A percentile compares a stretch with the other conserved stretches of the same genome.
These are phyloP conservation scores for Primulina eburnea DNA, from an alignment of 257 asterid species.

Conservation along the genomic window DNA sequence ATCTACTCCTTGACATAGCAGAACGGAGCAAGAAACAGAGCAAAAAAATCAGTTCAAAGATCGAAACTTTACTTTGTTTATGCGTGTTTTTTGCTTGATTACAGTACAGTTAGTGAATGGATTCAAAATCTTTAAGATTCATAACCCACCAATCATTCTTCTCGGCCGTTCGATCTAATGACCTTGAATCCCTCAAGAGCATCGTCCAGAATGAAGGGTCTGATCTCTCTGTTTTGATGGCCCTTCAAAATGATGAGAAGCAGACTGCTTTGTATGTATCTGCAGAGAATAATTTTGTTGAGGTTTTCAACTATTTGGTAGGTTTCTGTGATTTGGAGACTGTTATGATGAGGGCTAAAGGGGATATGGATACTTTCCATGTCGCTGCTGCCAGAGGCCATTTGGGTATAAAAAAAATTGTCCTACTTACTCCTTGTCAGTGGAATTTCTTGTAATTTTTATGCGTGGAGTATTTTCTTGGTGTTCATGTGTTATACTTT, in stretches of 20 bases:
- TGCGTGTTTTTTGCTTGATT: conserved; percentile 18
- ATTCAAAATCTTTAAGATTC: conserved; percentile 70
- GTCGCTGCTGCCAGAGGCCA: conserved; percentile 85
- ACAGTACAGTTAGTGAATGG: conserved; percentile 42
- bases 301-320: conserved; percentile 54
- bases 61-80: conserved; percentile 19
- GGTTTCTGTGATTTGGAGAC: conserved; percentile 61
- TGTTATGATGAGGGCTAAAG: conserved; percentile 63
- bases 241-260: conserved; percentile 70
- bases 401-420: conserved; percentile 40
- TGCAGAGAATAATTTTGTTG: conserved; percentile 57
- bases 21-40: conserved; percentile 1
- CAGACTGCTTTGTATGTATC: conserved; percentile 80
- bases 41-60: conserved; percentile 1
- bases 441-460: conserved; percentile 1
- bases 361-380: conserved; percentile 77
- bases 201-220: conserved; percentile 56
- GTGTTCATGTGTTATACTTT: background rate
- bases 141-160: conserved; percentile 89
- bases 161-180: conserved; percentile 70
- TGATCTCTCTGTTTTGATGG: conserved; percentile 56
- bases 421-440: background rate
- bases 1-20: background rate
- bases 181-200: conserved; percentile 53
- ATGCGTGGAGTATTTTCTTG: background rate